A percentile compares a stretch with the other conserved stretches of the same genome.
These are phyloP conservation scores for Lactifluus subvellereus DNA, from an alignment of 768 basidiomycete genomes.

Conservation along the genomic window DNA sequence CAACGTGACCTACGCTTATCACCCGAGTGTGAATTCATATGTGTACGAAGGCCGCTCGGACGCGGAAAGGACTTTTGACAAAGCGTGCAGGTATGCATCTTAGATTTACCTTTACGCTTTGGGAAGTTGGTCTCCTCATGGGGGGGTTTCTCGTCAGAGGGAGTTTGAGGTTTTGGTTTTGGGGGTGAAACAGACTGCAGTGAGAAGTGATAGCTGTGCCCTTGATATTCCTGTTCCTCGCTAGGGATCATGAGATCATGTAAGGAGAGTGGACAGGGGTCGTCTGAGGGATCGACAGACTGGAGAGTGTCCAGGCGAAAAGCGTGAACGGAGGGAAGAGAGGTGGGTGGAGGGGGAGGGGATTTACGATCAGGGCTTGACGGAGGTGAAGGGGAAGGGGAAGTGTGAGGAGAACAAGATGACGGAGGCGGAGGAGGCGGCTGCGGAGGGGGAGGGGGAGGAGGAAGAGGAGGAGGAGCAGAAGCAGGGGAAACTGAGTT, in stretches of 20 bases:
- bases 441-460: background rate
- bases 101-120: constrained; percentile 31
- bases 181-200: constrained; percentile 13
- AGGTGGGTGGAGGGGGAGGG: background rate
- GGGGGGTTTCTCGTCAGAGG: constrained; percentile 2
- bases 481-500: background rate
- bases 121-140: constrained; percentile 5
- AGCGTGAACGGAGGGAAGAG: constrained; percentile 19
- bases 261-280: constrained; percentile 24
- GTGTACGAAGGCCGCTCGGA: constrained; percentile 39
- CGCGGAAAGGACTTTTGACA: constrained; percentile 38
- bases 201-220: constrained; percentile 21
- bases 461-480: background rate
- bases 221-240: constrained; percentile 22
- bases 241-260: constrained; percentile 20
- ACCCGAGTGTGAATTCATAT: constrained; percentile 42
- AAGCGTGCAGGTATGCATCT: constrained; percentile 37
- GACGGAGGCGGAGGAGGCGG: constrained; percentile 2
- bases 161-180: background rate
- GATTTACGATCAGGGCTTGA: constrained; percentile 12
- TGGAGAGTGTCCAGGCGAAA: constrained; percentile 21
- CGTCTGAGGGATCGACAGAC: constrained; percentile 21
- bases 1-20: constrained; percentile 34
- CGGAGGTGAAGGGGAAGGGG: constrained; percentile 12
- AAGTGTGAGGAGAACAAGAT: constrained; percentile 4